Base-by-base conservation (phyloP, 352 stramenopile genomes). In the Phytopythium ostracodes region DNA sequence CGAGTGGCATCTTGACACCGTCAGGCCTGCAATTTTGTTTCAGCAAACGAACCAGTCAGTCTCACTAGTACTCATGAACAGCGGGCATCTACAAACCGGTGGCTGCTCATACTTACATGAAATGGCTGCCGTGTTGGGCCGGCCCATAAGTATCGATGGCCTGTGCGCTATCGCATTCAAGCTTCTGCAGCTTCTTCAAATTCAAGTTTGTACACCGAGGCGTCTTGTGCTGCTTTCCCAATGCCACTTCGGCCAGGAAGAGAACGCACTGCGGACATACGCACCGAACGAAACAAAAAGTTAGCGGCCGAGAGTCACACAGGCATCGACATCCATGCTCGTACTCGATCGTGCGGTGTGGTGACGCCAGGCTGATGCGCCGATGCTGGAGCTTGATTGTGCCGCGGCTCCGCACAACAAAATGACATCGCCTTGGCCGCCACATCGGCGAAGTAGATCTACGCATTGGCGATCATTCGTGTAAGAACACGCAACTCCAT, bases 391-490 rank as follows among this genome's bases (percentile, higher is more conserved):
- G n/a, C n/a, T n/a, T n/a, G n/a, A n/a, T n/a, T n/a, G n/a, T n/a
- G n/a, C n/a, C n/a, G n/a, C n/a, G n/a, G n/a, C n/a, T n/a, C n/a
- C 15, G 55, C 33, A 38, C 65, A 77, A 60, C 84, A 93, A 46
- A 91, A 92, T 42, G 67, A 65, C 7, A 72, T 58, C 8, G 70
- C 82, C 57, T 93, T 92, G 27, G 65, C 73, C 40, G 79, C 56
- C 1, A 68, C 67, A 60, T 93, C 82, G 1, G 84, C 77, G 62
- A 91, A 92, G 70, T 93, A 93, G 18, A 93, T 61, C 73, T 81
- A 55, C n/a, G n/a, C n/a, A n/a, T n/a, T n/a, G n/a, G n/a, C n/a
- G n/a, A n/a, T n/a, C n/a, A n/a, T n/a, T n/a, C n/a, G n/a, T n/a
- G n/a, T n/a, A n/a, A n/a, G n/a, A n/a, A n/a, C n/a, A n/a, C n/a